Evolutionary conservation across 371 early-diverging fungal species (phyloP).

Genomic region (Syncephalastrum contaminatum): DNA sequence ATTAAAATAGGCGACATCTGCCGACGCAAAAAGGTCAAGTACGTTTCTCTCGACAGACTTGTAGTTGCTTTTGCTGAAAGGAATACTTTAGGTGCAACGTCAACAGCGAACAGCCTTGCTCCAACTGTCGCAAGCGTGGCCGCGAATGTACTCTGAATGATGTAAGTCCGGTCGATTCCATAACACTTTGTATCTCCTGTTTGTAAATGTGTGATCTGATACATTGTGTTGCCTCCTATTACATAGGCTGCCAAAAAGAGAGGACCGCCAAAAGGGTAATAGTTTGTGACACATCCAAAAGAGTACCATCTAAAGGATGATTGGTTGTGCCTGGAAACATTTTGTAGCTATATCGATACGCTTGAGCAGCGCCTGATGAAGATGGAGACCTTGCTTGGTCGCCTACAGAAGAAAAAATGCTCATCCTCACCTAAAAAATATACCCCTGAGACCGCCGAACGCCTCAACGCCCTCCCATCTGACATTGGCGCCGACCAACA

Average conservation of each 20-base stretch:
- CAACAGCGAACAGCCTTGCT: constrained; percentile 13
- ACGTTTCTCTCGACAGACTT: not conserved
- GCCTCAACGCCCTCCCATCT: constrained; percentile 34
- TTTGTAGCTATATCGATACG: constrained; percentile 40
- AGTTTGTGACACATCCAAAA: not conserved
- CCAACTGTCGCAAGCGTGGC: constrained; percentile 14
- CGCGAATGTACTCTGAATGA: constrained; percentile 23
- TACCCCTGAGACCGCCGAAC: constrained; percentile 9
- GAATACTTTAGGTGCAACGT: constrained; percentile 18
- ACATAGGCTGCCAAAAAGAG: constrained; percentile 32
- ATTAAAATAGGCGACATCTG: constrained; percentile 17
- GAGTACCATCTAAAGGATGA: not conserved
- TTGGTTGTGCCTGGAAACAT: not conserved
- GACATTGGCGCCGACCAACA: constrained; percentile 27
- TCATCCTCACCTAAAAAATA: not conserved
- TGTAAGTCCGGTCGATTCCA: constrained; percentile 7
- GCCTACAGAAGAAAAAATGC: constrained; percentile 11
- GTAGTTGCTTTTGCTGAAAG: not conserved
- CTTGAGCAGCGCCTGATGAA: constrained; percentile 38
- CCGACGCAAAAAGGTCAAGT: constrained; percentile 24
- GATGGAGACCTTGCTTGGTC: constrained; percentile 35
- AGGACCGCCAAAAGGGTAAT: constrained; percentile 47
- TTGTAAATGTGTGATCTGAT: too few species aligned
- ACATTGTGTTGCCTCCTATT: not conserved
- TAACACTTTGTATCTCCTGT: not conserved